Evolutionary conservation across 495 filamentous ascomycete species (phyloP), one percentile per base, ranked within the genome.

Genomic region (Filosporella fistucella): DNA sequence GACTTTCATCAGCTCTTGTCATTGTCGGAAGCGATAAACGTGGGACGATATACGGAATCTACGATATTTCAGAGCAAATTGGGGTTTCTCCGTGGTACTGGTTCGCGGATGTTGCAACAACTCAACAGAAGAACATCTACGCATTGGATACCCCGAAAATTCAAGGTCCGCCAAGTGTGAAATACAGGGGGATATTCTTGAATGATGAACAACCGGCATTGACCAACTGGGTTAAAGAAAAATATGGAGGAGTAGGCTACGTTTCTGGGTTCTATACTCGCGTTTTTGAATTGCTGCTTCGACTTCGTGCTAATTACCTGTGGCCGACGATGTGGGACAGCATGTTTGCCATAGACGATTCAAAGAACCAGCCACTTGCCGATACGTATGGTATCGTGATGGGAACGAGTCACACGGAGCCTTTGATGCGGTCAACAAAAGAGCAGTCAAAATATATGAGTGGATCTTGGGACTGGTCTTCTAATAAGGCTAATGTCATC

Each of bases 71-170:
- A 24, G 82, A 87, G 55, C 82, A 87, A 49, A 87, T 88, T 37
- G 84, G 85, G 16, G 82, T 88, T 7, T 84, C 80, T 25, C 85
- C 84, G 35, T 88, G 83, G 84, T 82, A 86, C 62, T 88, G 78
- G 72, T 88, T 73, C 71, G 83, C 85, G 0, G 84, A 89, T 60
- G 79, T 82, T 0, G 72, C 82, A 1, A 60, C 72, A 11, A 69
- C 73, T 47, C 62, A 69, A 47, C 69, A 73, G 52, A 62, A 66
- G 28, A 66, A 71, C 2, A 73, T 88, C 28, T 87, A 74, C 47
- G 78, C 75, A 3, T 52, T 76, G 9, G 61, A 70, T 11, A 64
- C 59, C 6, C 64, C 60, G 25, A 83, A 80, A 55, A 62, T 74
- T 3, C 81, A 88, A 45, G 75, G 70, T 8, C 66, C 78, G 16